These are phyloP conservation scores for Sordaria brevicollis DNA, from an alignment of 495 filamentous ascomycete species.

Conservation along the genomic window DNA sequence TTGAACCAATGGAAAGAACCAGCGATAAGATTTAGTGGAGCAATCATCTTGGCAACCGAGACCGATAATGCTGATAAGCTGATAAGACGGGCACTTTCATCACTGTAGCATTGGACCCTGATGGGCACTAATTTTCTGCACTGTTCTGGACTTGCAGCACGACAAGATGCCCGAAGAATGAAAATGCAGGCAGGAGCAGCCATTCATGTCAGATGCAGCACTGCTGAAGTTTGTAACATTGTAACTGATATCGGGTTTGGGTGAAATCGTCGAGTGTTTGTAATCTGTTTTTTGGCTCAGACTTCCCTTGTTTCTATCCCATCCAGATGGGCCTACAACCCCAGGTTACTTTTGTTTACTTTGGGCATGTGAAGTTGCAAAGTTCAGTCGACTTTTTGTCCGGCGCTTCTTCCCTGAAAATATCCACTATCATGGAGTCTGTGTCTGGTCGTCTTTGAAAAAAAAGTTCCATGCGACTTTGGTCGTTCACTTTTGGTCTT, in stretches of 20 bases:
- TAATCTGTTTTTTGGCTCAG: too few relatives aligned
- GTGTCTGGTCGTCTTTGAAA: neutral
- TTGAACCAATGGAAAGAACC: neutral
- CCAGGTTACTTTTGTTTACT: neutral
- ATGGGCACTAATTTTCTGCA: constrained; percentile 3
- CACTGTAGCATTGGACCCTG: constrained; percentile 5
- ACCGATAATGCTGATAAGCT: neutral
- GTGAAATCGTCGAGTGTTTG: too few relatives aligned
- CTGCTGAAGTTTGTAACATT: neutral
- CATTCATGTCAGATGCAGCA: neutral
- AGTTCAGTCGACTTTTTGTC: neutral
- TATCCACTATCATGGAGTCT: neutral
- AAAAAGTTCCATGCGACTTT: neutral
- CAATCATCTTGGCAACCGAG: neutral
- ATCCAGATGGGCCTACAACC: too few relatives aligned
- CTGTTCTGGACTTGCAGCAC: neutral
- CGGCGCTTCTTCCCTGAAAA: neutral
- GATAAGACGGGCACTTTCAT: neutral
- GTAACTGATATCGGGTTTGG: neutral
- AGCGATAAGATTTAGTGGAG: constrained; percentile 6
- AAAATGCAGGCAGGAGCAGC: neutral
- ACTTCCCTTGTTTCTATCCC: too few relatives aligned
- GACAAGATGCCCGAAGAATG: neutral
- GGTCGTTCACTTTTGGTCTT: neutral
- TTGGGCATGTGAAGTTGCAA: neutral